Evolutionary conservation across 164 flowering plant species (phyloP).

Genomic region (Vitis cinerea): DNA sequence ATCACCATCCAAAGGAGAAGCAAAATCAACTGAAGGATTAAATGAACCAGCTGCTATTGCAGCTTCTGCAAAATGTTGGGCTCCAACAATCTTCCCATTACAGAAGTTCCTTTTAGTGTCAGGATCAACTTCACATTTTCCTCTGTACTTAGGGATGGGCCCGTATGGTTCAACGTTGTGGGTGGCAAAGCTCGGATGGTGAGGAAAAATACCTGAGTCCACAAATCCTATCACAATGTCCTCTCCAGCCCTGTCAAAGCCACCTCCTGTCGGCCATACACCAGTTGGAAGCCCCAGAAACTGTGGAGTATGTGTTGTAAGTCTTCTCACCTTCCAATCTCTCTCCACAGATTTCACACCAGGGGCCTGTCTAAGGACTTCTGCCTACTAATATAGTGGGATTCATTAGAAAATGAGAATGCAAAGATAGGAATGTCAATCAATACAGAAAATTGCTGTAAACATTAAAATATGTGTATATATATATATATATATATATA

Average conservation of each 20-base stretch:
- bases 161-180: constrained; percentile 71
- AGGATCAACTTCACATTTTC: constrained; percentile 93
- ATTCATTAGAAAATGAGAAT: constrained; percentile 19
- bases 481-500: no score
- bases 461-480: neutral
- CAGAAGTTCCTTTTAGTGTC: constrained; percentile 68
- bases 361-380: constrained; percentile 64
- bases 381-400: constrained; percentile 69
- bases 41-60: constrained; percentile 91
- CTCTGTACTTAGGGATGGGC: constrained; percentile 76
- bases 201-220: constrained; percentile 93
- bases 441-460: neutral
- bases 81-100: constrained; percentile 95
- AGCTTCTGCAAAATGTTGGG: constrained; percentile 96
- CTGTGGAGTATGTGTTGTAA: constrained; percentile 96
- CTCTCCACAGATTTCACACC: constrained; percentile 87
- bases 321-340: constrained; percentile 91
- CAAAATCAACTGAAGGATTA: constrained; percentile 78
- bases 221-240: constrained; percentile 92
- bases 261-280: constrained; percentile 99
- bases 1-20: constrained; percentile 97
- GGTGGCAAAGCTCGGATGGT: constrained; percentile 84
- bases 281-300: constrained; percentile 98
- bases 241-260: constrained; percentile 91
- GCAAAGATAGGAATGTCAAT: constrained; percentile 3